Percentiles rank a stretch among this genome's conserved stretches.
phyloP scores from a whole-genome alignment of 1,284 basidiomycete genomes.

The Puccinia sorghi region DNA sequence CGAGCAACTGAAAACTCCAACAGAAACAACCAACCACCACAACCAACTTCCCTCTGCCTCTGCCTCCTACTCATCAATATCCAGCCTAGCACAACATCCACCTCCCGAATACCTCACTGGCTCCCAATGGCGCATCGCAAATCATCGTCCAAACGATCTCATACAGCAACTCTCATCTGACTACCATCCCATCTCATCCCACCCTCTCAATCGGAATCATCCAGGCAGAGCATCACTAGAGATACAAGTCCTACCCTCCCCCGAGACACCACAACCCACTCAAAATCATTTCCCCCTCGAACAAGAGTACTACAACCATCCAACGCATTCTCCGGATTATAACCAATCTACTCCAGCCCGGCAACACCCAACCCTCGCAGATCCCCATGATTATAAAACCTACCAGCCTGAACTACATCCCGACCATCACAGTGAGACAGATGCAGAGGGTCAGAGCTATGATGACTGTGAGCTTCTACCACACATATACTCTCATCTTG shows the following conservation, averaged over 20 bases:
- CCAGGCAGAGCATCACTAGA: slow-evolving; percentile 11
- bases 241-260: slow-evolving; percentile 12
- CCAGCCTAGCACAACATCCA: background rate
- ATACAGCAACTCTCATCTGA: background rate
- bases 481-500: background rate
- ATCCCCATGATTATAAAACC: slow-evolving; percentile 4
- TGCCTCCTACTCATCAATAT: background rate
- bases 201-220: slow-evolving; percentile 7
- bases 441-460: slow-evolving; percentile 31
- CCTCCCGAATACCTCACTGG: slow-evolving; percentile 32
- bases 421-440: slow-evolving; percentile 29
- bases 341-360: background rate
- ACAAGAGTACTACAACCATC: background rate
- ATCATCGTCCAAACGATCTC: background rate
- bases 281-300: background rate
- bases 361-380: background rate
- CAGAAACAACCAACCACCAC: background rate
- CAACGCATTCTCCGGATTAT: background rate
- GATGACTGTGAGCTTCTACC: slow-evolving; percentile 42
- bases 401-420: slow-evolving; percentile 3
- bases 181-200: background rate
- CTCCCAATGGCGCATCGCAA: background rate
- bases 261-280: background rate
- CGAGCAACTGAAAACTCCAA: background rate
- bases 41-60: background rate